Base-by-base conservation (phyloP, 805 yeast genomes). In the Ascoidea rubescens region DNA sequence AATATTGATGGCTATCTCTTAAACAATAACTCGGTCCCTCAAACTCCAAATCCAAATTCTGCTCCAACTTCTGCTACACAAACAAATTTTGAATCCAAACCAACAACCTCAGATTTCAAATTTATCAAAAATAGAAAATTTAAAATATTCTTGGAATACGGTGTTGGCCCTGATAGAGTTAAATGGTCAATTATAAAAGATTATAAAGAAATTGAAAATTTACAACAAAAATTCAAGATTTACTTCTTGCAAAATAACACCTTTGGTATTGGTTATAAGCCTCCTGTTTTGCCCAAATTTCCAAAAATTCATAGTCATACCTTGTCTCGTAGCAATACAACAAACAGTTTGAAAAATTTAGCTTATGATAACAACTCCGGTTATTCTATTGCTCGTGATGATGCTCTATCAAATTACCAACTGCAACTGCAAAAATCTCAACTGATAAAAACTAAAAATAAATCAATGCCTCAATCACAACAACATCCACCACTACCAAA, bases 111-210 rank as follows among this genome's bases (percentile, higher is more conserved):
- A 2, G 14, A 37, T 10, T 37, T 37, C 43, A 37, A 37, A 37
- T 37, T 37, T 14, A 37, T 37, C 4, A 37, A 37, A 37, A 37
- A 69, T 49, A 64, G 66, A 53, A 75, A 71, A 51, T 84, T 77
- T 58, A 71, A 77, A 54, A 69, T 93, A n/a, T 86, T 84, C 49
- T 70, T 93, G 48, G 96, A 90, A 62, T 93, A 93, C 62, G 99
- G 98, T 5, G 78, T 89, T 37, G 96, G 96, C 1, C 77, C 80
- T 5, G 78, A 82, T 52, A 68, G 89, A 51, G 69, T 89, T 59
- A 78, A 78, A 58, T 93, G 99, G 99, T 71, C 82, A 1, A 77
- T 93, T 5, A 72, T 79, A 32, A 84, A 83, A 59, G 83, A 80
- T 28, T 78, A 82, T 49, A 79, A 80, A 58, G 96, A 89, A 56